Base-by-base conservation (phyloP, 768 basidiomycete species). In the Tricholomella constricta region DNA sequence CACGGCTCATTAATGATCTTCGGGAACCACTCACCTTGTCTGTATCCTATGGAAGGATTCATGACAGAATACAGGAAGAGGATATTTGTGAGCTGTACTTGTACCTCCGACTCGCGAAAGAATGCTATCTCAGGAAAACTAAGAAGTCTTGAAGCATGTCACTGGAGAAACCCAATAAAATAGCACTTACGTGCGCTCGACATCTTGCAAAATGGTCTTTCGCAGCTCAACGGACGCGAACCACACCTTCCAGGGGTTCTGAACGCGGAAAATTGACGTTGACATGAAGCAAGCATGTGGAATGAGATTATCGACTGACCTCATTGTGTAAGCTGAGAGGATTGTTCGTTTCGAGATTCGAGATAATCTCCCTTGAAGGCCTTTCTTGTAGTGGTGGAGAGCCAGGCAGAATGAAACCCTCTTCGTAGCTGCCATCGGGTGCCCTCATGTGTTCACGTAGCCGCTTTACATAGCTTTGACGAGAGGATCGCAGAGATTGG, bases 231-330 rank as follows among this genome's bases (percentile, higher is more conserved):
- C 79, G 35, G 93, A 83, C 25, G 84, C 77, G 69, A 98, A 99
- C 92, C 94, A 98, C 42, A 85, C 82, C 60, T 85, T 89, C 97
- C 97, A 99, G 9, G 95, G 95, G 70, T 95, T 97, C 86, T 95
- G n/a, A 29, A 55, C n/a, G 23, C 27, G n/a, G 31, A 45, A 15
- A 14, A 41, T 8, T 5, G 32, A 25, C 6, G 3, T 20, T 4
- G 34, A 20, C 11, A 40, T 49, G 48, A 40, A 49, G 14, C 17
- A 27, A 15, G 22, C 19, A 15, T 8, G 34, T 9, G 25, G 17
- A 29, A 9, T 20, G 26, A 19, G 31, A 22, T 12, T 20, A 17
- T 40, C 2, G 20, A 40, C 48, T 37, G 2, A 41, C 48, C 77
- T 91, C 84, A 51, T 85, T 79, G 60, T 93, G 84, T 54, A 91